Evolutionary conservation across 2,329 filamentous ascomycete species (phyloP), one percentile per base, ranked within the genome.

Genomic region (Nigrospora sphaerica): DNA sequence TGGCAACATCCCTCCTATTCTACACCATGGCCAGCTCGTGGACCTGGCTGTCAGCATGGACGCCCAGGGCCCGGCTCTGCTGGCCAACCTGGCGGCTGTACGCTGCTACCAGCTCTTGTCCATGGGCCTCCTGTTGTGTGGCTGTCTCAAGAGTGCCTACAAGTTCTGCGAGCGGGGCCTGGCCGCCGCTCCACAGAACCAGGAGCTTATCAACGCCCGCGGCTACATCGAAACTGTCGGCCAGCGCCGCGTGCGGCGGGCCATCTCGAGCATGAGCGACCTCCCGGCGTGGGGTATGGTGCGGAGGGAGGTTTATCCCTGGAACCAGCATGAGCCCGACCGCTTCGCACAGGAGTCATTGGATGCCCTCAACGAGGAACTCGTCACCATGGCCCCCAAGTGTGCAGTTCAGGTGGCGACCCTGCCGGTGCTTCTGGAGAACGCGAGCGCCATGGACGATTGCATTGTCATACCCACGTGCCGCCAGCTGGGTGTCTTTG

Each of bases 401-500:
- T 87, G 92, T 50, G 86, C 88, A 52, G 86, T 95, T 31, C 78
- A 81, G 48, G 83, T 85, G 3, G 82, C 89, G 0, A 77, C 84
- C 32, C 69, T 98, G 5, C 93, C 92, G 1, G 71, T 87, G 1
- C 68, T 97, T 19, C 70, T 83, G 12, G 72, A 77, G 41, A 69
- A 70, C 19, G 77, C 75, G 4, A 77, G 76, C 47, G 66, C 68
- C 28, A 74, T 70, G 1, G 71, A 75, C 49, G 60, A 59, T 23
- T 72, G 71, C 53, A 69, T 73, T n/a, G 69, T 69, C 36, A 75
- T 74, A 14, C 69, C 73, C 10, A 84, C 78, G 6, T 83, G 82
- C 54, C 77, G 79, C 49, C 93, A 98, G 64, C 77, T 98, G 1
- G 93, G 93, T 5, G 77, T 98, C 4, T 97, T 97, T 62, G 92